Conservation (phyloP, 345 rosid species). For the Brassica juncea region DNA sequence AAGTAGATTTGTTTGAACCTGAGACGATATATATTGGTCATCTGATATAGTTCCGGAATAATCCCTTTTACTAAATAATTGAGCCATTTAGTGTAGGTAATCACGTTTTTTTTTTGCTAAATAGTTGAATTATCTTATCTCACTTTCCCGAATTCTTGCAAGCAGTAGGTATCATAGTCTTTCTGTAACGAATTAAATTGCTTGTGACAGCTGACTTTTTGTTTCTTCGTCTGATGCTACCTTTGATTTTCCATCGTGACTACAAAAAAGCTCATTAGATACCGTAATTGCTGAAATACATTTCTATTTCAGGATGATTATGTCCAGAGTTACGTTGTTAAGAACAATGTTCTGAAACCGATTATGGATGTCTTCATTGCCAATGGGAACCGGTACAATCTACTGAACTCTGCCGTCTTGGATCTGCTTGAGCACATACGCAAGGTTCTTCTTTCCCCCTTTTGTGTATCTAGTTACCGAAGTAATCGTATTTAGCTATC, state of each 20-base stretch:
- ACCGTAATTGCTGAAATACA: constrained; percentile 1
- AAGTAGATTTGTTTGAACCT: constrained; percentile 43
- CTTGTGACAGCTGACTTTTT: constrained; percentile 7
- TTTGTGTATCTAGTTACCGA: background rate
- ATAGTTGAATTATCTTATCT: constrained; percentile 6
- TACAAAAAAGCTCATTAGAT: constrained; percentile 13
- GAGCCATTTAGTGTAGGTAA: constrained; percentile 18
- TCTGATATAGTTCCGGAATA: constrained; percentile 2
- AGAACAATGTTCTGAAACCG: background rate
- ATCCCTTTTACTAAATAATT: constrained; percentile 2
- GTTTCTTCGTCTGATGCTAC: constrained; percentile 8
- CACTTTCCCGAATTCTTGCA: background rate
- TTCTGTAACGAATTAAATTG: background rate
- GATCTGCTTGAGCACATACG: background rate
- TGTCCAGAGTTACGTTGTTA: background rate
- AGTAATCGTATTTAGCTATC: background rate
- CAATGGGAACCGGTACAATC: background rate
- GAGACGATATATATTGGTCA: background rate
- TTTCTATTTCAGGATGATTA: background rate
- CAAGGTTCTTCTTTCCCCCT: background rate
- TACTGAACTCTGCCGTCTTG: background rate
- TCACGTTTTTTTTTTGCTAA: background rate
- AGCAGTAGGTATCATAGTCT: constrained; percentile 11
- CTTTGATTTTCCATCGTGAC: constrained; percentile 2
- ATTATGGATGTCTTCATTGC: background rate